Conservation (phyloP, 1,284 basidiomycete species). For the Austroboletus novae-zelandiae region DNA sequence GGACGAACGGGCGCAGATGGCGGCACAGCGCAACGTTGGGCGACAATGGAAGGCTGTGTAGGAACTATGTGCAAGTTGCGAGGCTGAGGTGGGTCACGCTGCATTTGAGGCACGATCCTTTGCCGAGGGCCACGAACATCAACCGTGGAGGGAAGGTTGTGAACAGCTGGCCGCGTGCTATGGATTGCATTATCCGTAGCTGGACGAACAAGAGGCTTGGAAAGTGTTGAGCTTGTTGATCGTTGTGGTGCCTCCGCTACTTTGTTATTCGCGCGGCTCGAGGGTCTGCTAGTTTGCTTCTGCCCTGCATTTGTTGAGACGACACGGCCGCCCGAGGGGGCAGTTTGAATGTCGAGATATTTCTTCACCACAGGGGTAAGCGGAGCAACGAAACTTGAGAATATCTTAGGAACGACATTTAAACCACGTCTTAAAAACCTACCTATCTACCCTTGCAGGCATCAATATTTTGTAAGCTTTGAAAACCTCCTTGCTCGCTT, state of each 20-base stretch:
- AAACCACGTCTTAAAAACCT: slow-evolving; percentile 26
- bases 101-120: slow-evolving; percentile 20
- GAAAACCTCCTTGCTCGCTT: slow-evolving; percentile 67
- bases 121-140: slow-evolving; percentile 15
- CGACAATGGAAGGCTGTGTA: slow-evolving; percentile 18
- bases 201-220: slow-evolving; percentile 14
- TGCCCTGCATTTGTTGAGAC: slow-evolving; percentile 4
- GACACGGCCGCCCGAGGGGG: slow-evolving; percentile 7
- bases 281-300: slow-evolving; percentile 25
- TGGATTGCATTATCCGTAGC: not conserved
- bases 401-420: slow-evolving; percentile 4
- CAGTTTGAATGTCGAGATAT: slow-evolving; percentile 64
- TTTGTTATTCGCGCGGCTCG: slow-evolving; percentile 22
- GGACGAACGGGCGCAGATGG: slow-evolving; percentile 13
- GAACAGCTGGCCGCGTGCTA: slow-evolving; percentile 1
- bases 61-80: slow-evolving; percentile 14
- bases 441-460: slow-evolving; percentile 67
- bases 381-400: slow-evolving; percentile 64
- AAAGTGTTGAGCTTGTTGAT: slow-evolving; percentile 6
- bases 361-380: slow-evolving; percentile 75
- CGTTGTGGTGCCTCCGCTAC: slow-evolving; percentile 10
- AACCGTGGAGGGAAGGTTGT: not conserved
- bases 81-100: slow-evolving; percentile 15
- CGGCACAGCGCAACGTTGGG: slow-evolving; percentile 22
- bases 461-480: slow-evolving; percentile 72